Conservation (phyloP, 129 eudicot genomes). For the Escallonia rubra region DNA sequence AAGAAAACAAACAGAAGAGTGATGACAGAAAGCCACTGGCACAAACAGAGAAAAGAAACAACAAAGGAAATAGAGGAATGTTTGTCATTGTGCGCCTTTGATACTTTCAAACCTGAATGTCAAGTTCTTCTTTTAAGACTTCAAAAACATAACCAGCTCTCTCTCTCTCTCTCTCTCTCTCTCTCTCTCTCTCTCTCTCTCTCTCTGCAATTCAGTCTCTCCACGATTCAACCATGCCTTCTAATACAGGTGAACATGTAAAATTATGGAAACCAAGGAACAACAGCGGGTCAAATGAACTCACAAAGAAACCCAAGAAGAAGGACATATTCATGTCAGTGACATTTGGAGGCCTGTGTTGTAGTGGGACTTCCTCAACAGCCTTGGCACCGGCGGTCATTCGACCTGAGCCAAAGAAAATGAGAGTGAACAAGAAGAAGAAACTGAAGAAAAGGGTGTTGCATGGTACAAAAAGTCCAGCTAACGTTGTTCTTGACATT, state of each 20-base stretch:
- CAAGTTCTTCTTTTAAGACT: constrained; percentile 1
- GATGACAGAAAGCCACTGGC: too few species aligned
- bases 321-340: constrained; percentile 26
- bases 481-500: constrained; percentile 9
- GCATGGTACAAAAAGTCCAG: constrained; percentile 9
- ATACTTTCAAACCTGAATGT: background rate
- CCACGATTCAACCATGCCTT: too few species aligned
- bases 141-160: background rate
- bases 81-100: too few species aligned
- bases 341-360: constrained; percentile 20
- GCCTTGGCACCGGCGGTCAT: constrained; percentile 11
- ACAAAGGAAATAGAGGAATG: too few species aligned
- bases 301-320: constrained; percentile 6
- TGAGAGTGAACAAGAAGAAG: constrained; percentile 24
- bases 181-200: background rate
- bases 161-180: background rate
- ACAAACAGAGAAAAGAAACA: too few species aligned
- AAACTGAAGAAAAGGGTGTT: constrained; percentile 23
- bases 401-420: constrained; percentile 16
- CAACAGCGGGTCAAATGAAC: background rate
- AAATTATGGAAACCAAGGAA: background rate
- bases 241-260: too few species aligned
- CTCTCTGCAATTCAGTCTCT: background rate
- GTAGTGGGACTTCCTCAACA: constrained; percentile 20
- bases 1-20: too few species aligned